Base-by-base conservation (phyloP, 257 asterid species). In the Henckelia pumila region DNA sequence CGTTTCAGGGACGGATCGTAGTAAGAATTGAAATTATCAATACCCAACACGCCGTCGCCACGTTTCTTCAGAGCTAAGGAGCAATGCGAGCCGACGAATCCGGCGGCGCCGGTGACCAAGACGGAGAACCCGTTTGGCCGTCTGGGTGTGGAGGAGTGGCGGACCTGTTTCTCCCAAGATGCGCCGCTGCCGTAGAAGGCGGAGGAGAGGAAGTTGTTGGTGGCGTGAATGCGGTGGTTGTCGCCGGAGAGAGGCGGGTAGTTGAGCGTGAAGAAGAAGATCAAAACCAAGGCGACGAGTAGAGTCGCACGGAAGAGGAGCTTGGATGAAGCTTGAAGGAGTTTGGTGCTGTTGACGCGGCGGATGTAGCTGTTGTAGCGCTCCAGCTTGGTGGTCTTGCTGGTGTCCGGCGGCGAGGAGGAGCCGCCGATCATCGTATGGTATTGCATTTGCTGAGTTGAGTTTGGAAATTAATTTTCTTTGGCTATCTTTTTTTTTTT, bases 61-160 rank as follows among this genome's bases (percentile, higher is more conserved):
- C 98, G 88, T 30, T 88, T 92, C 20, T 85, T 88, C 0, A 92
- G 28, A 5, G 97, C 95, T 7, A 89, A 64, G 7, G 98, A 83
- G 75, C 91, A 92, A 60, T 92, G 98, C 2, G 89, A 79, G 0
- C 98, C 98, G 3, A 92, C 98, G 66, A 92, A 92, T 0, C 98
- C 98, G 9, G 84, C 96, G 0, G 98, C 98, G 2, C 98, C 98
- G 2, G 98, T 92, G 59, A 92, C 95, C 2, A 92, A 75, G 16
- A 92, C 88, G 5, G 98, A 89, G 75, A 89, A 74, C 1, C 98
- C 98, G 55, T 88, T 76, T 47, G 86, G 80, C 25, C 96, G 93
- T 56, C 84, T 89, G 13, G 97, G 97, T 1, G 98, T 92, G 59
- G 97, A 59, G 59, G 98, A 89, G 63, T 78, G 95, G 7, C 93